A percentile compares a stretch with the other conserved stretches of the same genome.
These are phyloP conservation scores for Persicaria maculosa DNA, from an alignment of 148 eudicot species.

Conservation along the genomic window DNA sequence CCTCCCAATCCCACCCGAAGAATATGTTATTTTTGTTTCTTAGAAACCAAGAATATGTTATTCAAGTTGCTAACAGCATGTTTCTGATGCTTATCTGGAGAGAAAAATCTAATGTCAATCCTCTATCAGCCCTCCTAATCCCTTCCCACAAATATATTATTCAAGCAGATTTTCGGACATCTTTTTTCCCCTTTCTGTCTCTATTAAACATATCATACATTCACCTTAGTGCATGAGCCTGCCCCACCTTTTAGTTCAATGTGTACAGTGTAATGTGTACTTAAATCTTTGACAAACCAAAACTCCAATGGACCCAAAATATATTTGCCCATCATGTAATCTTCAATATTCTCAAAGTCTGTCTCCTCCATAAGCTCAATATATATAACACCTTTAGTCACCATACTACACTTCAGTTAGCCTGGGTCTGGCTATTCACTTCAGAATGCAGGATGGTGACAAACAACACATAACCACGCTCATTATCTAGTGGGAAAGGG, in stretches of 20 bases:
- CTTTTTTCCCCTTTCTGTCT: no score
- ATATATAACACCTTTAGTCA: not conserved
- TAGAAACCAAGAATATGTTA: not conserved
- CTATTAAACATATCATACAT: not conserved
- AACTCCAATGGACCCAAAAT: not conserved
- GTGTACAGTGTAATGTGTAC: not conserved
- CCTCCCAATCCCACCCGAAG: not conserved
- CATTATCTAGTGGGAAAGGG: not conserved
- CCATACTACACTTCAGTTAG: not conserved
- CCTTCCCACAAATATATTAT: not conserved
- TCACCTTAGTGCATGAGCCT: not conserved
- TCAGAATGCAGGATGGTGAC: not conserved
- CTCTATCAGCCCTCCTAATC: not conserved
- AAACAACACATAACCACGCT: not conserved
- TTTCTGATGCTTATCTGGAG: not conserved
- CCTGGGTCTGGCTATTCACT: not conserved
- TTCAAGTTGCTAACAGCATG: not conserved
- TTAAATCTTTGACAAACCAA: not conserved
- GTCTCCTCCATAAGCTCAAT: not conserved
- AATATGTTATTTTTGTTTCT: not conserved
- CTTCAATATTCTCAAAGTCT: not conserved
- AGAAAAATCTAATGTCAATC: not conserved
- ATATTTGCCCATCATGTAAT: not conserved
- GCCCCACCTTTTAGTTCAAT: not conserved
- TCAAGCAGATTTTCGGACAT: not conserved